Percentiles rank a stretch among this genome's conserved stretches.
Conservation (phyloP, 306 rosid genomes). For the Senna siamea region DNA sequence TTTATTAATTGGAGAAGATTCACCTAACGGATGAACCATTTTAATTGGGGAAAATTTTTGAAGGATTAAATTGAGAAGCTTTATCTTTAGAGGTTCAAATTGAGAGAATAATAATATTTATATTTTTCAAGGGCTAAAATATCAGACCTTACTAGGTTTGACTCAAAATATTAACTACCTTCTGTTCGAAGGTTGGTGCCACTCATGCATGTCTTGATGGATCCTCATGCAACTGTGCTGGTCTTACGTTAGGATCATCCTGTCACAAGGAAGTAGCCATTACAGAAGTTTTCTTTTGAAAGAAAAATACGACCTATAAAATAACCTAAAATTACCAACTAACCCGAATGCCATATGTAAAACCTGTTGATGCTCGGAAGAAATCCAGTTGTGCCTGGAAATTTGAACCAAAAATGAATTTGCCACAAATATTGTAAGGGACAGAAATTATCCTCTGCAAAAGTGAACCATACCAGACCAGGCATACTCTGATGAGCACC, state of each 20-base stretch:
- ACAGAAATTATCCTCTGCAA: constrained; percentile 26
- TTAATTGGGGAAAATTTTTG: neutral
- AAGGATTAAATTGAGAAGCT: neutral
- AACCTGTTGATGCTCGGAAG: constrained; percentile 69
- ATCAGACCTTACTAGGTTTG: constrained; percentile 20
- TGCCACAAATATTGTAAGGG: constrained; percentile 31
- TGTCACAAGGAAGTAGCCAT: constrained; percentile 47
- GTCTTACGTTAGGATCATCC: constrained; percentile 91
- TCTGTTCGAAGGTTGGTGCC: constrained; percentile 23
- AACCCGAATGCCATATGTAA: constrained; percentile 85
- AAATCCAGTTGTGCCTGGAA: constrained; percentile 97
- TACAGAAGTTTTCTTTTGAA: constrained; percentile 18
- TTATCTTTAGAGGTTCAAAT: no score
- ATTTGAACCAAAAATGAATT: constrained; percentile 37
- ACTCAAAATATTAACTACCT: constrained; percentile 39
- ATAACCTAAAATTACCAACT: constrained; percentile 43
- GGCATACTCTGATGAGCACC: constrained; percentile 84
- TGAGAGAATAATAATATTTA: no score
- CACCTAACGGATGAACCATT: no score
- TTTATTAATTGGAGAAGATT: no score
- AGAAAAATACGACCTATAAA: constrained; percentile 5
- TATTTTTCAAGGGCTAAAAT: neutral
- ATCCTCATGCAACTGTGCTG: constrained; percentile 88
- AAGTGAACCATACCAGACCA: constrained; percentile 71
- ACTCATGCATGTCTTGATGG: constrained; percentile 82